Base-by-base conservation (phyloP, 1,139 yeast species). In the Casaregolazyma suthepensis region DNA sequence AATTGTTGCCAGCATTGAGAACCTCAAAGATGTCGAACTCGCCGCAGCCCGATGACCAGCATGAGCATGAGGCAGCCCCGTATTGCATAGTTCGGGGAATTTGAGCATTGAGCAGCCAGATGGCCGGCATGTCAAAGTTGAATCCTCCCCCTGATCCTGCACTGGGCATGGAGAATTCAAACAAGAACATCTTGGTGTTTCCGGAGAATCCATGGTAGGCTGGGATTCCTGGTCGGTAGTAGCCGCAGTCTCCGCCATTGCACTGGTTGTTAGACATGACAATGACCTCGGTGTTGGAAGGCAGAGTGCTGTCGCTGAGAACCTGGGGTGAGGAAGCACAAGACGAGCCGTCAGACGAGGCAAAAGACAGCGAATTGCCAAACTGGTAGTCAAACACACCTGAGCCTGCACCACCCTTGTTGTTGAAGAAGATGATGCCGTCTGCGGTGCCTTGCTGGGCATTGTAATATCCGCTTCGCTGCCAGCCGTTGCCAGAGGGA, bases 21-120 rank as follows among this genome's bases (percentile, higher is more conserved):
- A 87, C 80, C 77, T 91, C 98, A 64, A 90, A 91, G 58, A 89
- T 75, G 71, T 91, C 98, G 62, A 91, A 78, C 75, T 91, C 98
- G 70, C 98, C 98, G 74, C 98, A 91, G 51, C 98, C 98, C 45
- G 95, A 81, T 61, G 82, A 70, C 98, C 98, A 91, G 78, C 98
- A 91, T 26, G 96, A 89, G 75, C 97, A 86, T 55, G 82, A 72
- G 55, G 75, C 75, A 17, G 75, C 76, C 66, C 94, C 93, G 66
- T 90, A 91, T 75, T 91, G 97, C 57, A 87, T 71, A 52, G 96
- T 91, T 76, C 98, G 82, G 66, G 98, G 96, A 63, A 91, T 87
- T 71, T 87, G 85, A 45, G 97, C 96, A 68, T 91, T 91, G 67
- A 91, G 80, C 66, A 91, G 76, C 98, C 97, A 90, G 65, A 90